phyloP scores from a whole-genome alignment of 2,329 filamentous ascomycete genomes.

The Phoma sp. region DNA sequence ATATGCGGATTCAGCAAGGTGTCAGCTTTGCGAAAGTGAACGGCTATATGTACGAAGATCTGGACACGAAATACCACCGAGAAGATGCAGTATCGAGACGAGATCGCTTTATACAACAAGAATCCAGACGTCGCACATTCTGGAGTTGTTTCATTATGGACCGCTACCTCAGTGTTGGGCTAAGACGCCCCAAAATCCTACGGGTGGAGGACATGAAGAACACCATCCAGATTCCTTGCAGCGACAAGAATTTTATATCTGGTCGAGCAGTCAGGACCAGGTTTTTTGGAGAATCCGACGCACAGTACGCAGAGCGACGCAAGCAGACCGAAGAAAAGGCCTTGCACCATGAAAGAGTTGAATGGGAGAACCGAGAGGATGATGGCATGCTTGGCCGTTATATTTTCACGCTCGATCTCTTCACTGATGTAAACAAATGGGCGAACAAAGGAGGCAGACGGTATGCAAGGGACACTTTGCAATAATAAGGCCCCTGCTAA shows the following conservation, averaged over 20 bases:
- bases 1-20: constrained; percentile 67
- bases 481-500: background rate
- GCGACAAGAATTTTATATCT: constrained; percentile 68
- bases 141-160: constrained; percentile 78
- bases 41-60: constrained; percentile 38
- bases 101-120: constrained; percentile 62
- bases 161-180: constrained; percentile 70
- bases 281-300: constrained; percentile 26
- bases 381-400: constrained; percentile 58
- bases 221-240: constrained; percentile 70
- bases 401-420: constrained; percentile 61
- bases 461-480: constrained; percentile 39
- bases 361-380: constrained; percentile 58
- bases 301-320: constrained; percentile 21
- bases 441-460: constrained; percentile 63
- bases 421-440: constrained; percentile 63
- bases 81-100: constrained; percentile 27
- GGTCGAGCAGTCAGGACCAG: constrained; percentile 61
- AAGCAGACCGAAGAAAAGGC: constrained; percentile 9
- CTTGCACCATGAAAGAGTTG: constrained; percentile 3
- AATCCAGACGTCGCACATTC: constrained; percentile 72
- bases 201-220: constrained; percentile 60
- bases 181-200: constrained; percentile 65
- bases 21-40: constrained; percentile 62
- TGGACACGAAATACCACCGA: constrained; percentile 30